Percentiles rank a stretch among this genome's conserved stretches.
phyloP scores from a whole-genome alignment of 495 filamentous ascomycete genomes.

The Annulohypoxylon bovei region DNA sequence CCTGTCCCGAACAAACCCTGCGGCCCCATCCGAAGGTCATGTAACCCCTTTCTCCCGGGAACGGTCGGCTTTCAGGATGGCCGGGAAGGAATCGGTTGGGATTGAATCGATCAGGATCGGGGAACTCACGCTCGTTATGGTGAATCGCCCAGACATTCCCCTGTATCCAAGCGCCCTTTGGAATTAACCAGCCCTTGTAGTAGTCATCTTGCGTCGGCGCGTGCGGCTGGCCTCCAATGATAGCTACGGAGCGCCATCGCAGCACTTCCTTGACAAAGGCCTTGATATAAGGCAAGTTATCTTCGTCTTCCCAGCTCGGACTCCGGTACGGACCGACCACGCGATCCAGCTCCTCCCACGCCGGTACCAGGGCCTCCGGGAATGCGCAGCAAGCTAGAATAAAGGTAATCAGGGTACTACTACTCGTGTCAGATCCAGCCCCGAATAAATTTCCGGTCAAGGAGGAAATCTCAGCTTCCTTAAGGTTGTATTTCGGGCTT shows the following conservation, averaged over 20 bases:
- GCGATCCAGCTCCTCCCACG: constrained; percentile 66
- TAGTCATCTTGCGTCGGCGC: constrained; percentile 67
- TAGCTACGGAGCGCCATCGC: constrained; percentile 71
- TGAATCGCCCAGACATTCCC: constrained; percentile 75
- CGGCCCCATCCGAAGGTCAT: constrained; percentile 74
- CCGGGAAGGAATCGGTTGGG: constrained; percentile 60
- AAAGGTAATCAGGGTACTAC: constrained; percentile 69
- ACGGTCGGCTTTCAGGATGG: constrained; percentile 61
- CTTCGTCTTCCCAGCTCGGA: constrained; percentile 67
- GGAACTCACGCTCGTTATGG: constrained; percentile 70
- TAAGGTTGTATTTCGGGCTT: constrained; percentile 59
- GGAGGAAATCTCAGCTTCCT: constrained; percentile 65
- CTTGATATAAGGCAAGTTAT: constrained; percentile 66
- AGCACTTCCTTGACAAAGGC: constrained; percentile 72
- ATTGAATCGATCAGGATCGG: constrained; percentile 66
- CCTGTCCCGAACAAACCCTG: constrained; percentile 67
- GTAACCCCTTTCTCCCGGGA: constrained; percentile 68
- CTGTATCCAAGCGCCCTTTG: constrained; percentile 65
- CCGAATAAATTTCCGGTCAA: constrained; percentile 71
- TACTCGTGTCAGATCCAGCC: constrained; percentile 73
- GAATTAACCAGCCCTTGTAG: constrained; percentile 66
- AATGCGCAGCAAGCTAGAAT: constrained; percentile 69
- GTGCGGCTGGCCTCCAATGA: constrained; percentile 71
- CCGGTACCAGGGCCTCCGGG: constrained; percentile 56
- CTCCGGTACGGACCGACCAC: constrained; percentile 64